phyloP scores from a whole-genome alignment of 1,284 basidiomycete species.

The Lentinula novae-zelandiae region DNA sequence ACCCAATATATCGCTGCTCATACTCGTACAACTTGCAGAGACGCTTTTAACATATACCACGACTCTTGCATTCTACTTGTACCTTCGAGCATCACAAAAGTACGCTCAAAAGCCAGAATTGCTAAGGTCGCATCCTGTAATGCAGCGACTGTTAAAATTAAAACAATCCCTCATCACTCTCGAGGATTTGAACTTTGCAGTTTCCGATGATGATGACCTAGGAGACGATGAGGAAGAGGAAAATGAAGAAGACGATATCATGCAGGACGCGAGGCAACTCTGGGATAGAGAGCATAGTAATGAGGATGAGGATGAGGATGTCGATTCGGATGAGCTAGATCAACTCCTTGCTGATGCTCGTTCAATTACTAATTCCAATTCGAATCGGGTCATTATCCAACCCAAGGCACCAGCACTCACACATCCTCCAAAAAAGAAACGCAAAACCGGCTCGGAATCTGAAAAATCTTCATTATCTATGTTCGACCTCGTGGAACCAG shows the following conservation, averaged over 20 bases:
- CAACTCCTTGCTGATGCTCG: conserved; percentile 53
- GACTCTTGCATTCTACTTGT: conserved; percentile 90
- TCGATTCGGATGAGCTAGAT: conserved; percentile 51
- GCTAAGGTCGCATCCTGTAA: conserved; percentile 74
- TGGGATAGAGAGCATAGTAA: conserved; percentile 27
- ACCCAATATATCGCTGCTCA: not conserved
- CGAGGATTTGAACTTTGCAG: conserved; percentile 75
- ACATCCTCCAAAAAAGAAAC: conserved; percentile 37
- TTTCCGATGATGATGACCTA: conserved; percentile 40
- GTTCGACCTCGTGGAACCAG: conserved; percentile 75
- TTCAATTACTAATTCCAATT: conserved; percentile 17
- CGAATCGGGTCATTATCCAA: not conserved
- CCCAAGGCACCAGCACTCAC: not conserved
- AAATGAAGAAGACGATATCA: conserved; percentile 31
- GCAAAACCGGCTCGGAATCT: conserved; percentile 28
- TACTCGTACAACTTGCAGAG: conserved; percentile 45
- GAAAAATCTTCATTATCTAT: conserved; percentile 28
- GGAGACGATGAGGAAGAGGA: conserved; percentile 34
- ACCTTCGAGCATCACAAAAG: conserved; percentile 72
- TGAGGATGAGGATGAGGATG: conserved; percentile 22
- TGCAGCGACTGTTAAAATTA: conserved; percentile 79
- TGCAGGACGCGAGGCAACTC: conserved; percentile 29
- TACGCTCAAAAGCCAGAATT: conserved; percentile 60
- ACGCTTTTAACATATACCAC: conserved; percentile 88
- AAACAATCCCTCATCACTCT: conserved; percentile 83